phyloP scores from a whole-genome alignment of 176 grass and related monocot genomes.

The Carex littledalei region DNA sequence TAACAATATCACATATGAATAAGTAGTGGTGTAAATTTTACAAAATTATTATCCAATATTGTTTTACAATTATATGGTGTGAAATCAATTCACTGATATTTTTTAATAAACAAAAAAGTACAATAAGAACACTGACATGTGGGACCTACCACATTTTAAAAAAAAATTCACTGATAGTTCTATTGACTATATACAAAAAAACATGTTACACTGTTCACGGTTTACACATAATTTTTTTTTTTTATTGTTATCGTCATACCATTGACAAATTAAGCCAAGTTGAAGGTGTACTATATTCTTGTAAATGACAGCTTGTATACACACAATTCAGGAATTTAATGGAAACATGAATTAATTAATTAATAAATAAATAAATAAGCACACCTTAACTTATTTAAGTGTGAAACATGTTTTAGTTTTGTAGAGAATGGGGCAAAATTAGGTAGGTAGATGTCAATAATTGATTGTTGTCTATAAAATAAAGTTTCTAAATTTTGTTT shows the following conservation, averaged over 20 bases:
- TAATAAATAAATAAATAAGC: neutral
- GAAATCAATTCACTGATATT: neutral
- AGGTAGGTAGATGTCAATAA: neutral
- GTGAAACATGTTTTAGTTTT: conserved; percentile 1
- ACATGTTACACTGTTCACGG: neutral
- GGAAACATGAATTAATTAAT: neutral
- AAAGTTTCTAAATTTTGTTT: neutral
- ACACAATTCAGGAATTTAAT: neutral
- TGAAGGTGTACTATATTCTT: neutral
- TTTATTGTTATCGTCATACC: neutral
- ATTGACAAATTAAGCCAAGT: neutral
- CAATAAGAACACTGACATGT: too few relatives aligned
- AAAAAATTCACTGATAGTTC: neutral
- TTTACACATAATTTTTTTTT: neutral
- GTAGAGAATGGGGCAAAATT: neutral
- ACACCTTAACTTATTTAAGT: neutral
- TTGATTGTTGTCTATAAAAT: neutral
- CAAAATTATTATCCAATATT: neutral
- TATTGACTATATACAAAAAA: neutral
- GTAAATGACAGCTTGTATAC: neutral
- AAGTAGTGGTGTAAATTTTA: neutral
- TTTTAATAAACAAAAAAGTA: too few relatives aligned
- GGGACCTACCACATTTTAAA: too few relatives aligned
- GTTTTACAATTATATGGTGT: neutral
- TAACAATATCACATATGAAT: neutral